Base-by-base conservation (phyloP, 352 stramenopile species). In the Plasmopara halstedii region DNA sequence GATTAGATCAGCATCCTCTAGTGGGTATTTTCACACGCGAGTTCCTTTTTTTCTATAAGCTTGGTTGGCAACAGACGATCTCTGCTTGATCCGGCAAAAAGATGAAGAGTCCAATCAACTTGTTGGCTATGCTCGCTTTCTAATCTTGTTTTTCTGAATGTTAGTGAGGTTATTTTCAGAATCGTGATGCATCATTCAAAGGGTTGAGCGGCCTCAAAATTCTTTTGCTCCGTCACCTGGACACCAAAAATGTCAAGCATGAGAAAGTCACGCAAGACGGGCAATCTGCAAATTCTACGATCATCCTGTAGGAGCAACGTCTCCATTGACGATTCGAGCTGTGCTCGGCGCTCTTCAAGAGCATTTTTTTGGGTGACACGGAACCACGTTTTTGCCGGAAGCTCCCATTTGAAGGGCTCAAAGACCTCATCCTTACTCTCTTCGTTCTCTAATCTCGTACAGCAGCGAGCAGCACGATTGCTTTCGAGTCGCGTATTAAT, bases 341-440 rank as follows among this genome's bases (percentile, higher is more conserved):
- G 64, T 14, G 42, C 63, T 7, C 76, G 72, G 9, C 79, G 72
- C 14, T 87, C 74, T n/a, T 86, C 76, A 4, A 91, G 53, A 20
- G 61, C 69, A 13, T 62, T 56, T 0, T 55, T 45, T 26, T 88
- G 72, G 0, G 76, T 88, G 38, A 91, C 58, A 4, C 65, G 72
- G 45, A 91, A 85, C 76, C 76, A 91, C 22, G 79, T 88, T 50
- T 88, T 91, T 35, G 74, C 66, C 4, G 79, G 79, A 14, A 91
- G 56, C 33, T 83, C 69, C 73, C 75, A 85, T 18, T 58, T 47
- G 22, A 85, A 79, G 2, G 27, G 26, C 7, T 32, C 22, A 8
- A 6, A 23, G 2, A 49, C 42, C 10, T 43, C 47, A 0, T 8
- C 35, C 34, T 55, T 63, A 35, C 15, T 54, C 15, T 57, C 39